Percentiles rank a stretch among this genome's conserved stretches.
Evolutionary conservation across 2,329 filamentous ascomycete genomes (phyloP).

Genomic region (Arthrobotrys sinensis): DNA sequence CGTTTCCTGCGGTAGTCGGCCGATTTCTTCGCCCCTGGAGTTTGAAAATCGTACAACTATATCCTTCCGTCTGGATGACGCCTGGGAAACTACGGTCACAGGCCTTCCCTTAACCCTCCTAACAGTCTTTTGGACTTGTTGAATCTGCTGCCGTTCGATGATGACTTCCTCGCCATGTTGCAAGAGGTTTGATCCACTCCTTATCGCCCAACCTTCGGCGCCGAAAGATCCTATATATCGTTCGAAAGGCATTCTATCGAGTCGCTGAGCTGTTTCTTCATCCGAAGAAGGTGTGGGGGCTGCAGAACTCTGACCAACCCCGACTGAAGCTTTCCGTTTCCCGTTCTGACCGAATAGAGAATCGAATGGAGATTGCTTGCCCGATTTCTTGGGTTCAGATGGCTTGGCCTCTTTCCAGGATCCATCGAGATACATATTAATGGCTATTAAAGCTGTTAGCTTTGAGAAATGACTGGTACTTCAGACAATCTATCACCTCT

Average conservation of each 20-base stretch:
- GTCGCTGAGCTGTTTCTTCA: conserved; percentile 51
- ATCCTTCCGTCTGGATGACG: conserved; percentile 73
- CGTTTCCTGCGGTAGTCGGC: conserved; percentile 86
- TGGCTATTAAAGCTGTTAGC: conserved; percentile 56
- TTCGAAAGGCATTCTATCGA: conserved; percentile 71
- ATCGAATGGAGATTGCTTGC: conserved; percentile 74
- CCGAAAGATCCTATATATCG: conserved; percentile 94
- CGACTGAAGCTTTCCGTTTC: conserved; percentile 60
- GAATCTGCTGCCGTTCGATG: conserved; percentile 87
- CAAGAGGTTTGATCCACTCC: conserved; percentile 81
- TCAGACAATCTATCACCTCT: conserved; percentile 68
- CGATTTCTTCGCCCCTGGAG: conserved; percentile 82
- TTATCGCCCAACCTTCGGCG: conserved; percentile 90
- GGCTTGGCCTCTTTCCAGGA: conserved; percentile 73
- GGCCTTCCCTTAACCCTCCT: conserved; percentile 67
- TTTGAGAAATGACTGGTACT: background rate
- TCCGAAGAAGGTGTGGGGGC: conserved; percentile 62
- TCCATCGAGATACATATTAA: conserved; percentile 75
- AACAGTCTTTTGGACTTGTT: conserved; percentile 65
- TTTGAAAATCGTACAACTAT: conserved; percentile 94
- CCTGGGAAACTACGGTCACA: conserved; percentile 57
- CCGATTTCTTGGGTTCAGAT: conserved; percentile 73
- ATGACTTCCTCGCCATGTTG: conserved; percentile 85
- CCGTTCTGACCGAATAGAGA: conserved; percentile 77
- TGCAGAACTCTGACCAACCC: conserved; percentile 21